These are phyloP conservation scores for Daedalea quercina DNA, from an alignment of 768 basidiomycete genomes.

Conservation along the genomic window DNA sequence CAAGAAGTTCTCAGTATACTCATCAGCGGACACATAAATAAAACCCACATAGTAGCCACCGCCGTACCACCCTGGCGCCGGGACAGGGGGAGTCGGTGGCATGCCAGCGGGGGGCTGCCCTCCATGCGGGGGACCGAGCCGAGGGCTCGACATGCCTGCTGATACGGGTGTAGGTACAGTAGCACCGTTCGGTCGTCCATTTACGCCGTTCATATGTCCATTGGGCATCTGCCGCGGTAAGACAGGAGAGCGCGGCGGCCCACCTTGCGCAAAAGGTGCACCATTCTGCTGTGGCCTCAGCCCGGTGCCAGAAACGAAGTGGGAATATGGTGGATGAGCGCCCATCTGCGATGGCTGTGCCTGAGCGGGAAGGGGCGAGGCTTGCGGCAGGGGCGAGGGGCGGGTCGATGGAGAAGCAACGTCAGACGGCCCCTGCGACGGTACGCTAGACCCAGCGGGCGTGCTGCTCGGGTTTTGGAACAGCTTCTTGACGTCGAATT, in stretches of 20 bases:
- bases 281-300: slow-evolving; percentile 29
- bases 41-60: slow-evolving; percentile 50
- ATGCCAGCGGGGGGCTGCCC: slow-evolving; percentile 42
- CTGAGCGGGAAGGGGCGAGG: slow-evolving; percentile 23
- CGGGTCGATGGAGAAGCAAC: slow-evolving; percentile 54
- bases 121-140: slow-evolving; percentile 53
- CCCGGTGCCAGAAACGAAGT: slow-evolving; percentile 41
- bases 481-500: slow-evolving; percentile 52
- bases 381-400: slow-evolving; percentile 45
- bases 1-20: slow-evolving; percentile 1
- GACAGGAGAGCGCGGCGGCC: slow-evolving; percentile 51
- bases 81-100: slow-evolving; percentile 35
- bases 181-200: slow-evolving; percentile 30
- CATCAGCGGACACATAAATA: neutral
- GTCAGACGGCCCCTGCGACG: slow-evolving; percentile 28
- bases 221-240: slow-evolving; percentile 59
- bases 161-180: slow-evolving; percentile 30
- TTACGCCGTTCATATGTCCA: slow-evolving; percentile 47
- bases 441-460: slow-evolving; percentile 10
- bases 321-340: slow-evolving; percentile 31
- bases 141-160: slow-evolving; percentile 58
- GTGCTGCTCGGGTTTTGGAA: slow-evolving; percentile 43
- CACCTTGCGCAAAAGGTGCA: too few relatives aligned
- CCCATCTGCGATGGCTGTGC: slow-evolving; percentile 35
- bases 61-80: slow-evolving; percentile 29